Evolutionary conservation across 805 yeast genomes (phyloP).

Genomic region (Candida ponderosae): DNA sequence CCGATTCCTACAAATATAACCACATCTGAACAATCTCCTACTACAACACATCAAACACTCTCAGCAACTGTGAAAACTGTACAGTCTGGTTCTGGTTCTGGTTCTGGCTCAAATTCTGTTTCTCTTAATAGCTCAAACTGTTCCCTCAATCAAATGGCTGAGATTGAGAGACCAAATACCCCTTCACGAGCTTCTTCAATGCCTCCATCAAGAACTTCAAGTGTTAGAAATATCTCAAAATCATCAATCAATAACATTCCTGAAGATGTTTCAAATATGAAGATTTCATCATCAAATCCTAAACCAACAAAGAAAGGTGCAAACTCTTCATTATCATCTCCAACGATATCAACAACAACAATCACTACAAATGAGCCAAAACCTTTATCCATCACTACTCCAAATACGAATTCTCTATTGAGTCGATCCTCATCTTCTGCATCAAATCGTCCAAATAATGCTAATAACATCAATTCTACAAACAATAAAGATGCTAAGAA

Average conservation of each 20-base stretch:
- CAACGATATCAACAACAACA: background rate
- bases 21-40: too few species aligned
- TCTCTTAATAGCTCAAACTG: constrained; percentile 1
- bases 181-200: constrained; percentile 1
- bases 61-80: background rate
- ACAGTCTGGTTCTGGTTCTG: background rate
- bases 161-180: background rate
- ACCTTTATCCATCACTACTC: constrained; percentile 2
- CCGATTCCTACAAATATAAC: too few species aligned
- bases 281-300: background rate
- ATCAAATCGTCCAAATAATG: constrained; percentile 6
- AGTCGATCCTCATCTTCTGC: constrained; percentile 17
- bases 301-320: background rate
- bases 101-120: background rate
- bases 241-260: background rate
- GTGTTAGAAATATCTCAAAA: constrained; percentile 3
- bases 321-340: background rate
- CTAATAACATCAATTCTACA: too few species aligned
- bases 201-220: constrained; percentile 11
- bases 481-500: constrained; percentile 5
- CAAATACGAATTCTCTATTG: constrained; percentile 2
- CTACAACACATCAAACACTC: background rate
- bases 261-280: constrained; percentile 5
- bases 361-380: background rate
- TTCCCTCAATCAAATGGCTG: constrained; percentile 1